phyloP scores from a whole-genome alignment of 768 basidiomycete species.

The Suillus alpinus region DNA sequence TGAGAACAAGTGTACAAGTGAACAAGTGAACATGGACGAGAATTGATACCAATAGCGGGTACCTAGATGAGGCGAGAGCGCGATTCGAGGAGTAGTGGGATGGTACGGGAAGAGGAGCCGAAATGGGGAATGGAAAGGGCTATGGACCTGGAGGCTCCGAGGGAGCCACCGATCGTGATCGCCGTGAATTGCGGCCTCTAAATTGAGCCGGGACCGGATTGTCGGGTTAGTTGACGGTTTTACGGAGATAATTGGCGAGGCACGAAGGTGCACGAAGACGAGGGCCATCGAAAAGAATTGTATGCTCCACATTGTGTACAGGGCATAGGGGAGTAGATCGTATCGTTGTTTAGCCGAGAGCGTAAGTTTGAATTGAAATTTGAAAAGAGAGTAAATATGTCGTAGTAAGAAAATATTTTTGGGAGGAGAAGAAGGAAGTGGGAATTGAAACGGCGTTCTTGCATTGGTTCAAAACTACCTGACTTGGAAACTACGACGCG shows the following conservation, averaged over 20 bases:
- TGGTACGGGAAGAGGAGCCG: background rate
- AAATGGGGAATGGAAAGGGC: background rate
- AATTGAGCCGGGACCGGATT: constrained; percentile 5
- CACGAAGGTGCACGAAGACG: background rate
- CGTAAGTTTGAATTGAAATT: no score
- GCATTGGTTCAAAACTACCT: constrained; percentile 4
- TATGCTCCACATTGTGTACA: background rate
- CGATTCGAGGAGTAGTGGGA: no score
- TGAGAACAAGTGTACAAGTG: background rate
- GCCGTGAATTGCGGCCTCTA: constrained; percentile 1
- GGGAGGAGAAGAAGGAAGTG: no score
- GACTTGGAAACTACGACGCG: constrained; percentile 7
- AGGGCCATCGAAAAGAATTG: background rate
- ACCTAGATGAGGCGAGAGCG: no score
- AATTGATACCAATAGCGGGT: background rate
- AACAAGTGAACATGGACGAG: background rate
- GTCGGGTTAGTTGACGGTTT: background rate
- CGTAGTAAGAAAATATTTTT: no score
- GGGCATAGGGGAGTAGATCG: background rate
- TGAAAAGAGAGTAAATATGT: no score
- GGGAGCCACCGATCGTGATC: constrained; percentile 3
- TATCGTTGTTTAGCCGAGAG: no score
- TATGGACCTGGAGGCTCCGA: background rate
- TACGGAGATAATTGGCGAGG: constrained; percentile 6
- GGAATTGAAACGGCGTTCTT: constrained; percentile 23